A percentile compares a stretch with the other conserved stretches of the same genome.
Evolutionary conservation across 2,329 filamentous ascomycete genomes (phyloP).

Genomic region (Nigrograna mackinnonii): DNA sequence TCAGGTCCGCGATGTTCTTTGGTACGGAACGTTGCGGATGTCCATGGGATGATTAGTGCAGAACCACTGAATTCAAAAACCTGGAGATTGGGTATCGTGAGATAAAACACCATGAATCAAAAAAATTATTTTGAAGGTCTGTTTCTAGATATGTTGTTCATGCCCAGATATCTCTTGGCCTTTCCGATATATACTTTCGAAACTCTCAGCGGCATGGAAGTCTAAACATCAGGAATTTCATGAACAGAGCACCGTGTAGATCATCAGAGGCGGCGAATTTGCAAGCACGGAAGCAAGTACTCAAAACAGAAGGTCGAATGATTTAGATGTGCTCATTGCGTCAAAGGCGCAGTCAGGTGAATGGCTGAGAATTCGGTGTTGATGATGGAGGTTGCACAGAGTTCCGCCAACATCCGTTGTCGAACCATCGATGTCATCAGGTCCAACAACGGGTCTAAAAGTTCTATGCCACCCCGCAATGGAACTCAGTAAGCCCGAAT

Average conservation of each 20-base stretch:
- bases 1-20: neutral
- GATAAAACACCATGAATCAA: neutral
- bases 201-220: neutral
- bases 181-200: neutral
- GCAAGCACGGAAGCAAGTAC: neutral
- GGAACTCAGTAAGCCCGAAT: neutral
- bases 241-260: neutral
- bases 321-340: neutral
- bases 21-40: slow-evolving; percentile 1
- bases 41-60: neutral
- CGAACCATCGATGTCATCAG: neutral
- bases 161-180: no score
- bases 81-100: neutral
- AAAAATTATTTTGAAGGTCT: neutral
- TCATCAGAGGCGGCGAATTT: neutral
- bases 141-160: no score
- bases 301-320: neutral
- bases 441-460: neutral
- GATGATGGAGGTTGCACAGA: neutral
- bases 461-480: neutral
- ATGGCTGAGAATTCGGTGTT: neutral
- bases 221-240: neutral
- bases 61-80: neutral
- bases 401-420: neutral
- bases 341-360: neutral